Base-by-base conservation (phyloP, 78 protist species). In the Neovahlkampfia damariscottae region DNA sequence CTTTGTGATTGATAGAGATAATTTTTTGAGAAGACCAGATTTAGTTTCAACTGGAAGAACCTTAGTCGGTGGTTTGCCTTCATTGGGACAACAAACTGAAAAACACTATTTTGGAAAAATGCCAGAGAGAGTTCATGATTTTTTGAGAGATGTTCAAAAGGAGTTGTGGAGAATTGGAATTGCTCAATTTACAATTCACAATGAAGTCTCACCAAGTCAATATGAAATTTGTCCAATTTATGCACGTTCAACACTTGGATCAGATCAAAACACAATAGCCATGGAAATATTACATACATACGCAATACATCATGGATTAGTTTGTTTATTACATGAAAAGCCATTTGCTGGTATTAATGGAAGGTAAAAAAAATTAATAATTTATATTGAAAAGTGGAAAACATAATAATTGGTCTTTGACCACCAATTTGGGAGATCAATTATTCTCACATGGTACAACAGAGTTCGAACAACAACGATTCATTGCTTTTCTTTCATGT, bases 121-220 rank as follows among this genome's bases (percentile, higher is more conserved):
- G 73, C 84, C 76, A 37, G 36, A 67, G 50, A 82, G 90, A 67
- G 84, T 84, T 30, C 3, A 50, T 8, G 68, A 70, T 38, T 6
- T 5, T 36, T 4, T 75, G 30, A 80, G 72, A 39, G 94, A 88
- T 30, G 84, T 82, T 29, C 86, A 90, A 76, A 72, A 79, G 72
- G 75, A 78, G 74, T 67, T 82, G 86, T 89, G 89, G 93, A 41
- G 59, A 68, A 75, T 91, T 34, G 97, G 97, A 58, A 82, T 90
- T 76, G 93, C 97, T 41, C 73, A 75, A 38, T 78, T 69, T 74
- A 89, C 93, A 2, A 73, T 90, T 41, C 97, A 93, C 85, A 79
- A 89, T 74, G 97, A 93, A 73, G 97, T 91, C 5, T 94, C 97
- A 7, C 97, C 97, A 62, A 84, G 85, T 69, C 97, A 93, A 87